A percentile compares a stretch with the other conserved stretches of the same genome.
These are phyloP conservation scores for Sphagnum fallax DNA, from an alignment of 228 moss, liverwort and hornwort genomes.

Conservation along the genomic window DNA sequence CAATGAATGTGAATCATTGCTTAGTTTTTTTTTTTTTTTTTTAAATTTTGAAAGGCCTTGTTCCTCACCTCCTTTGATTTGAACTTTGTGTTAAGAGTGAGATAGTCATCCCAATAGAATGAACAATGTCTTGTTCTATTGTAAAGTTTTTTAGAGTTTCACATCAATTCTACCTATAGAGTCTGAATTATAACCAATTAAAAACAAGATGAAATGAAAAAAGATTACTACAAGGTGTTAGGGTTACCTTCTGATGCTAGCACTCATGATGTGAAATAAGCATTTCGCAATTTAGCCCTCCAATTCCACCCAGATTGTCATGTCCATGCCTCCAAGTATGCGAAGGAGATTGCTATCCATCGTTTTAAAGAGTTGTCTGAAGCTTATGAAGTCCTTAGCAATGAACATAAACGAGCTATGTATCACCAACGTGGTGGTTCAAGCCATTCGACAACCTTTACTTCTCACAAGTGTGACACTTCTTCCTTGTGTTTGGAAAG, in stretches of 20 bases:
- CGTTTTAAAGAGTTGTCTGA: conserved; percentile 74
- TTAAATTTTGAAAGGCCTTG: too few species aligned
- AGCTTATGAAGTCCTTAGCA: conserved; percentile 79
- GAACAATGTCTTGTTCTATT: too few species aligned
- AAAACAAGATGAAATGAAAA: conserved; percentile 8
- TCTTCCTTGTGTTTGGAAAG: too few species aligned
- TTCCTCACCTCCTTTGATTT: too few species aligned
- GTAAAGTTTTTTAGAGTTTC: too few species aligned
- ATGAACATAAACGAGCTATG: conserved; percentile 54
- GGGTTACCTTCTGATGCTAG: conserved; percentile 66
- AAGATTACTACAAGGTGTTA: conserved; percentile 87
- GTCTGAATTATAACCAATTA: too few species aligned
- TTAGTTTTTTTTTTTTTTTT: too few species aligned
- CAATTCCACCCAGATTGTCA: conserved; percentile 83
- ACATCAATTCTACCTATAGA: too few species aligned
- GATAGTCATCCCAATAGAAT: too few species aligned
- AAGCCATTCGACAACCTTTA: conserved; percentile 5
- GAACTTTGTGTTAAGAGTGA: too few species aligned
- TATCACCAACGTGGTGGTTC: conserved; percentile 37
- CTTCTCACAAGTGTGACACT: conserved; percentile 33
- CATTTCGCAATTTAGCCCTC: conserved; percentile 77
- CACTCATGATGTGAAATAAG: conserved; percentile 63
- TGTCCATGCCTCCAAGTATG: conserved; percentile 38
- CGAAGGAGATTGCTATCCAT: conserved; percentile 41
- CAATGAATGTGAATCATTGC: too few species aligned